A percentile compares a stretch with the other conserved stretches of the same genome.
Conservation (phyloP, 345 rosid genomes). For the Odontarrhena argentea region DNA sequence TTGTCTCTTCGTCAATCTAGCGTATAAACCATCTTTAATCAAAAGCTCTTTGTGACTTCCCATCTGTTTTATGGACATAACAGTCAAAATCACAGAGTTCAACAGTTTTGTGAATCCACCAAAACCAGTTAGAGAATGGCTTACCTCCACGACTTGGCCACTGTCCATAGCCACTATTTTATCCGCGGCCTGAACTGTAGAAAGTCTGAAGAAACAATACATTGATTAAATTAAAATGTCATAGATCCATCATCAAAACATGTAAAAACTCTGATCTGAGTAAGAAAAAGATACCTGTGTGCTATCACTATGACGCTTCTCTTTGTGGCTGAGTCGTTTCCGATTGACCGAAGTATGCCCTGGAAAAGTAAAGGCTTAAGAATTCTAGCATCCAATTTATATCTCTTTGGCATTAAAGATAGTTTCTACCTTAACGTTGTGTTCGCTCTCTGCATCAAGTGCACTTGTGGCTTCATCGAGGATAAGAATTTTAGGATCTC, state of each 20-base stretch:
- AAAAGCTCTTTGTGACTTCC: conserved; percentile 86
- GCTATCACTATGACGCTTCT: conserved; percentile 89
- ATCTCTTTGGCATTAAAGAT: neutral
- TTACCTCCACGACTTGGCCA: conserved; percentile 82
- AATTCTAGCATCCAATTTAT: conserved; percentile 10
- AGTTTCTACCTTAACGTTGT: conserved; percentile 73
- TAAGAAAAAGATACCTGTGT: conserved; percentile 56
- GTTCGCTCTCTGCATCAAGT: conserved; percentile 97
- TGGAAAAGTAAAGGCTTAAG: conserved; percentile 34
- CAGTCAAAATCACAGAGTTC: conserved; percentile 7
- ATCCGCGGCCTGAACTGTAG: conserved; percentile 91
- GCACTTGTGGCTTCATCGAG: conserved; percentile 98
- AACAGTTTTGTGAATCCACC: neutral
- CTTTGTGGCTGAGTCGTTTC: conserved; percentile 57
- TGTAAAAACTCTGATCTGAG: neutral
- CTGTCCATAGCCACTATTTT: conserved; percentile 85
- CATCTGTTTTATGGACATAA: conserved; percentile 49
- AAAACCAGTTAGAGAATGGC: conserved; percentile 13
- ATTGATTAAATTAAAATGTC: neutral
- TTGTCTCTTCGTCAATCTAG: conserved; percentile 81
- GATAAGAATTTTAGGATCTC: conserved; percentile 86
- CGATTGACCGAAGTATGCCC: conserved; percentile 84
- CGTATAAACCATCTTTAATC: conserved; percentile 70
- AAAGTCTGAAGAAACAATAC: conserved; percentile 59
- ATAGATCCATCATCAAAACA: conserved; percentile 6